Evolutionary conservation across 495 filamentous ascomycete genomes (phyloP).

Genomic region (Ramalina peruviana): DNA sequence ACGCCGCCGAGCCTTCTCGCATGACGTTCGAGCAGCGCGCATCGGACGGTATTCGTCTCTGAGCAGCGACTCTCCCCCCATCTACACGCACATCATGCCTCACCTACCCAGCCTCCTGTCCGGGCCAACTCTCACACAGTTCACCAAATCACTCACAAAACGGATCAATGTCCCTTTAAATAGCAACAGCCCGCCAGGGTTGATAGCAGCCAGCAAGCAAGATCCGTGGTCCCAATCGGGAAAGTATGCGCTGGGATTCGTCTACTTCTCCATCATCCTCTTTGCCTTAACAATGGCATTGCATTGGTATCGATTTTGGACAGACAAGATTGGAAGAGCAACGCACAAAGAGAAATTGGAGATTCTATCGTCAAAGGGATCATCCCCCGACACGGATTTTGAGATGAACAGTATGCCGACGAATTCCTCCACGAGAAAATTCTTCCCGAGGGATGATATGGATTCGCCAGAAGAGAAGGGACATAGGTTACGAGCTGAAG

Average conservation of each 20-base stretch:
- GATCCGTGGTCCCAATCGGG: constrained; percentile 72
- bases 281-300: constrained; percentile 47
- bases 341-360: constrained; percentile 62
- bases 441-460: constrained; percentile 42
- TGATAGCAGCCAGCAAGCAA: constrained; percentile 57
- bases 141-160: constrained; percentile 37
- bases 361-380: constrained; percentile 32
- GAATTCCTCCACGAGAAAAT: constrained; percentile 49
- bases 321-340: constrained; percentile 75
- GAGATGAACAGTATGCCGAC: constrained; percentile 55
- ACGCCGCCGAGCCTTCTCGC: neutral
- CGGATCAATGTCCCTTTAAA: constrained; percentile 61
- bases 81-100: constrained; percentile 8
- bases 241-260: constrained; percentile 79
- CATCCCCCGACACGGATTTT: constrained; percentile 51
- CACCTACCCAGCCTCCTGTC: constrained; percentile 13
- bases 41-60: too few species aligned
- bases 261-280: constrained; percentile 68
- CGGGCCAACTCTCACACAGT: constrained; percentile 6
- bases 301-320: constrained; percentile 71
- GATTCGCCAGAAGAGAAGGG: constrained; percentile 20
- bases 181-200: constrained; percentile 51
- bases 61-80: too few species aligned
- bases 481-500: constrained; percentile 31
- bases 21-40: neutral